Base-by-base conservation (phyloP, 176 grass and related monocot genomes). In the Cocos nucifera region DNA sequence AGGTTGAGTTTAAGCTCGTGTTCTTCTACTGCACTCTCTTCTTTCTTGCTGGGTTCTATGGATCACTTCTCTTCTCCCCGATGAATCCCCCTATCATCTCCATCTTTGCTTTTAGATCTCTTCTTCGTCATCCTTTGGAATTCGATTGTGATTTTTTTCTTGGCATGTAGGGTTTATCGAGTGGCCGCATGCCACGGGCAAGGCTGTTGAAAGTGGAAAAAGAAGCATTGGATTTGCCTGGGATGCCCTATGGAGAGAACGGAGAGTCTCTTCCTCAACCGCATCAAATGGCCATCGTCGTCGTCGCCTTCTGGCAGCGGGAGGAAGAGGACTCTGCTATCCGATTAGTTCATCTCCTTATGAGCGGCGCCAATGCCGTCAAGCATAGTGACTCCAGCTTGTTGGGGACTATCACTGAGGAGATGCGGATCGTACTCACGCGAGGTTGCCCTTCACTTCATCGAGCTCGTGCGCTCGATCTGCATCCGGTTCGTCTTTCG, bases 41-140 rank as follows among this genome's bases (percentile, higher is more conserved):
- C 49, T 61, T 61, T 44, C 23, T 71, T 15, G 16, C 21, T 4
- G 69, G 57, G 1, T 71, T 71, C 69, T 71, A 61, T 57, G 57
- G 44, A 17, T 61, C 69, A 17, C 2, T 4, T 18, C 57, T 58
- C 35, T 25, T 61, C 49, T 57, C 58, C 17, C 12, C 20, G 27
- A 22, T 24, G 35, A 3, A 14, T 5, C 25, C 4, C 49, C 19
- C 9, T 0, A 4, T 2, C 15, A 10, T 2, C 23, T 54, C 17
- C 17, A 23, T 54, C 7, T 1, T 53, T 15, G 28, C 3, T 39
- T 1, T 30, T 26, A 6, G 18, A 17, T 18, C 16, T 28, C 19
- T 50, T 17, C 50, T 2, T 12, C 27, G 4, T 28, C 27, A 4
- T 5, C 10, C 16, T 5, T 39, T 0, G 7, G 32, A 39, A 39